Conservation (phyloP, 2,329 filamentous ascomycete genomes). For the Chalaropsis thielavioides region DNA sequence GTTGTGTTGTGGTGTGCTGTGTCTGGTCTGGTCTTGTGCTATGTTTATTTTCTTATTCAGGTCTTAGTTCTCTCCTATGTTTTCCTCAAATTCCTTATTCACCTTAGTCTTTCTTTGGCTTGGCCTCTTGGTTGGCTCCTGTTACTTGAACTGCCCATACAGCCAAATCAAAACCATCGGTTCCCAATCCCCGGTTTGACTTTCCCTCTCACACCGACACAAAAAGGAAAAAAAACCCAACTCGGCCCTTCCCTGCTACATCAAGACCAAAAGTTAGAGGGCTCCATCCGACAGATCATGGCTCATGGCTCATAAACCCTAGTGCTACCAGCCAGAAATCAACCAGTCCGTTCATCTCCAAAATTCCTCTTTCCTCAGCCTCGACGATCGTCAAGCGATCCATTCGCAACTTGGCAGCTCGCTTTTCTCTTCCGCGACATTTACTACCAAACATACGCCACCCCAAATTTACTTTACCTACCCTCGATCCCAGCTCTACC, state of each 20-base stretch:
- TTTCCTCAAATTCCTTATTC: neutral
- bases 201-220: neutral
- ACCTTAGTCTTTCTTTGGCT: neutral
- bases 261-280: neutral
- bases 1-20: neutral
- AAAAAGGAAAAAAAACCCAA: neutral
- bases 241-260: neutral
- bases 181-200: neutral
- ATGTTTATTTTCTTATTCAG: neutral
- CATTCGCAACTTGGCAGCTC: neutral
- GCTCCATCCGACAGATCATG: neutral
- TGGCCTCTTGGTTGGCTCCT: neutral
- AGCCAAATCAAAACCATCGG: neutral
- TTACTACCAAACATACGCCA: neutral
- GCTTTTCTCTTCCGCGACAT: neutral
- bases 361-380: slow-evolving; percentile 3
- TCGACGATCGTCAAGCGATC: slow-evolving; percentile 6
- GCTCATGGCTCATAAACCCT: neutral
- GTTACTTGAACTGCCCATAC: neutral
- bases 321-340: neutral
- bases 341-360: neutral
- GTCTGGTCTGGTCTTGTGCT: neutral
- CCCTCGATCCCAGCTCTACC: neutral
- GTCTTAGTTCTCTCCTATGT: slow-evolving; percentile 4
- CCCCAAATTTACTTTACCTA: neutral